Evolutionary conservation across 768 basidiomycete genomes (phyloP), one percentile per base, ranked within the genome.

Genomic region (Sutorius australiensis): DNA sequence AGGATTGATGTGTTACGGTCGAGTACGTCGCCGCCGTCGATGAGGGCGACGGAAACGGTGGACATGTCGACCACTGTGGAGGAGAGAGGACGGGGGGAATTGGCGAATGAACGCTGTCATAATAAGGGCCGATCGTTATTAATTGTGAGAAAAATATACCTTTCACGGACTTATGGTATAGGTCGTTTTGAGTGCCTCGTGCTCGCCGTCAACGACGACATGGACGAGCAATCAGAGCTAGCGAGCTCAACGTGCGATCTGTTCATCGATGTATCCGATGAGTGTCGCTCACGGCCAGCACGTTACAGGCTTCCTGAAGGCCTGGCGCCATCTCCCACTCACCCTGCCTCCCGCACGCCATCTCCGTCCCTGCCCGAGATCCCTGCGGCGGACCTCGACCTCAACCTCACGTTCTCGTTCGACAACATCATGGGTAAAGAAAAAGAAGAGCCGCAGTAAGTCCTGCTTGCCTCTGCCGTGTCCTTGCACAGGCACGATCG

Each of bases 361-460:
- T 71, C 70, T 52, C 73, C 71, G 49, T 50, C 66, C 21, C 67
- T 75, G 48, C 82, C 83, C 55, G 77, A 81, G 56, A 82, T 86
- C 56, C 82, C 82, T 46, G 62, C 68, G 17, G 51, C 74, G 44
- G 74, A 76, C 51, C 68, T 81, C 55, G 73, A 74, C 53, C 66
- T 76, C 39, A 24, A 24, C 24, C 24, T 24, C 24, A 77, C 81
- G 46, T 56, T 73, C 54, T 73, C 76, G 31, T 63, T 77, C 21
- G 63, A 70, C 46, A 69, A 71, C 38, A 77, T 83, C 59, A 62
- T 81, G 62, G 72, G 69, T 55, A 54, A 65, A 10, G 24, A 8
- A 30, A 19, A 50, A 46, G 21, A 48, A 48, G 46, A 70, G 60
- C 69, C 71, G 55, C 75, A 75, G 82, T 84, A 74, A 80, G 82